phyloP scores from a whole-genome alignment of 371 early-diverging fungal species.

The Lichtheimia ramosa region DNA sequence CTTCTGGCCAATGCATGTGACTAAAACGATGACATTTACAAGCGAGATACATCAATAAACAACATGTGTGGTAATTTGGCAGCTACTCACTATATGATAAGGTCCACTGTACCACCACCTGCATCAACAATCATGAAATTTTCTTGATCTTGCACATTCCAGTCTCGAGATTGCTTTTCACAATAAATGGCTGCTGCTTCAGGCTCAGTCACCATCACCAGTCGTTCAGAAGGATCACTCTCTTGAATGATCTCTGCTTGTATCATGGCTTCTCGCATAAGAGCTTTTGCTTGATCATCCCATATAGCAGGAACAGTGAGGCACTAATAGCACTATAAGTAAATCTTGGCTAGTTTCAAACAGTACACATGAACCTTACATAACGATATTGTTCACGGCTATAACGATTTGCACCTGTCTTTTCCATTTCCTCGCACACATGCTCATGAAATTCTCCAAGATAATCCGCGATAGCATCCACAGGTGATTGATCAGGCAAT shows the following conservation, averaged over 20 bases:
- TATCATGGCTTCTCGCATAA: conserved; percentile 46
- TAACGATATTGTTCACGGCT: conserved; percentile 23
- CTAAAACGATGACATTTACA: neutral
- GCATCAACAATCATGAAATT: conserved; percentile 66
- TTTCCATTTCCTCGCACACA: conserved; percentile 36
- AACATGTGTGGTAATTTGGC: too few species aligned
- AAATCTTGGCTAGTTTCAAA: too few species aligned
- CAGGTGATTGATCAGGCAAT: conserved; percentile 16
- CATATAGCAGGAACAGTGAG: conserved; percentile 54
- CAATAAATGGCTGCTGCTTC: conserved; percentile 49
- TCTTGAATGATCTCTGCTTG: conserved; percentile 38
- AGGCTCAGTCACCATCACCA: conserved; percentile 56
- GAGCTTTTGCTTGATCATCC: conserved; percentile 46
- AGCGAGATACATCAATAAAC: too few species aligned
- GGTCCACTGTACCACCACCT: conserved; percentile 66
- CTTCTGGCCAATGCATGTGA: conserved; percentile 16
- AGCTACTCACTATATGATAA: conserved; percentile 34
- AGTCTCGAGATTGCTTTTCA: conserved; percentile 36
- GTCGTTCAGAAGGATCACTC: conserved; percentile 42
- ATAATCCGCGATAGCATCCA: conserved; percentile 39
- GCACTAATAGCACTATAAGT: conserved; percentile 16
- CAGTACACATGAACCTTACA: conserved; percentile 6
- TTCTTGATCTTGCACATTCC: conserved; percentile 35
- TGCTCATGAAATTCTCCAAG: conserved; percentile 37
- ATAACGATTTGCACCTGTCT: conserved; percentile 17